Conservation (phyloP, 2,329 filamentous ascomycete species). For the Arthrobotrys musiformis region DNA sequence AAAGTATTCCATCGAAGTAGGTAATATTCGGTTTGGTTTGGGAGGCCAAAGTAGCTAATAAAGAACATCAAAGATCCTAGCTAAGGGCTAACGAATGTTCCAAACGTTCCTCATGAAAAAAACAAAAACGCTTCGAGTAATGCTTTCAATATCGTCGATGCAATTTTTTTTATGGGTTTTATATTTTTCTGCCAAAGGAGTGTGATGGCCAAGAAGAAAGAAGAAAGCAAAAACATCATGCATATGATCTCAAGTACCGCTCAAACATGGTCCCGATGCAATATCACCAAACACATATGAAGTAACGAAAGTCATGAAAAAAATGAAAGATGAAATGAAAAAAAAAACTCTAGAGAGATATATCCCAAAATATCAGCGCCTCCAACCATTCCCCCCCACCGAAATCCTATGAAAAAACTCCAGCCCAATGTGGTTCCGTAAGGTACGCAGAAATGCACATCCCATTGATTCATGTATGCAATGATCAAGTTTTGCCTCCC, state of each 20-base stretch:
- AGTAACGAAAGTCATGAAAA: background rate
- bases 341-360: conserved; percentile 44
- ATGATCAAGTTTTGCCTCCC: conserved; percentile 5
- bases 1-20: too few species aligned
- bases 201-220: too few species aligned
- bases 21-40: too few species aligned
- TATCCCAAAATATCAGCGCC: conserved; percentile 36
- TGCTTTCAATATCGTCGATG: too few species aligned
- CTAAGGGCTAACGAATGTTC: too few species aligned
- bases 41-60: too few species aligned
- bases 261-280: conserved; percentile 30
- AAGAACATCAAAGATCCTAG: too few species aligned
- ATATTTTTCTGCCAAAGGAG: too few species aligned
- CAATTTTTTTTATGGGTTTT: too few species aligned
- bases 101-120: too few species aligned
- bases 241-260: background rate
- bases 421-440: conserved; percentile 54
- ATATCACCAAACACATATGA: background rate
- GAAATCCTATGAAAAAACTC: conserved; percentile 54
- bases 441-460: conserved; percentile 46
- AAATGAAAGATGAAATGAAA: background rate
- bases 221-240: background rate
- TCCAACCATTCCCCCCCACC: background rate
- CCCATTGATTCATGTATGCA: conserved; percentile 27
- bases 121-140: too few species aligned